These are phyloP conservation scores for Phyllosticta citrichinensis DNA, from an alignment of 2,329 filamentous ascomycete species.

Conservation along the genomic window DNA sequence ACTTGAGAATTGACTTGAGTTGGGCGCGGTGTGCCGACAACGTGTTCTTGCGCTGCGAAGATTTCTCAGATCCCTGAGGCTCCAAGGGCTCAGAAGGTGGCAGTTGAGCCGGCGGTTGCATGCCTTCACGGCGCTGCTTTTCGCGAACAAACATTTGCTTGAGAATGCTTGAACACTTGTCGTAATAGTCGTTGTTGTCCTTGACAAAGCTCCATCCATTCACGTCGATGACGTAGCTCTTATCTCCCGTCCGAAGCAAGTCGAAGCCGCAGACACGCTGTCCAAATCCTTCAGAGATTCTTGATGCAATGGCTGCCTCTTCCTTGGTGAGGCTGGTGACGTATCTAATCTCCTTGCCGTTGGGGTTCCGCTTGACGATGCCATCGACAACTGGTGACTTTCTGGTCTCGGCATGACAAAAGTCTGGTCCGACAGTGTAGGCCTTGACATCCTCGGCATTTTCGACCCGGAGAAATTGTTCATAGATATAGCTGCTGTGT, in stretches of 20 bases:
- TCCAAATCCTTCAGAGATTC: constrained; percentile 84
- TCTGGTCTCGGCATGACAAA: constrained; percentile 92
- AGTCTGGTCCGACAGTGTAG: constrained; percentile 87
- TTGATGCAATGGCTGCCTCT: constrained; percentile 77
- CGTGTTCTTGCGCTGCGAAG: constrained; percentile 24
- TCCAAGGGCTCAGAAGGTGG: not conserved
- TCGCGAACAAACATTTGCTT: constrained; percentile 82
- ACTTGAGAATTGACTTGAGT: constrained; percentile 52
- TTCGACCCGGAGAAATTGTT: constrained; percentile 92
- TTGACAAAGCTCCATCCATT: constrained; percentile 99
- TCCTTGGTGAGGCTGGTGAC: constrained; percentile 74
- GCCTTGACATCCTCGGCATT: constrained; percentile 98
- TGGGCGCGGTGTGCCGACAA: constrained; percentile 28
- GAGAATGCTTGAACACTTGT: constrained; percentile 77
- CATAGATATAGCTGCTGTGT: constrained; percentile 82
- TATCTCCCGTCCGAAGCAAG: constrained; percentile 73
- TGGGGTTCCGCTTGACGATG: constrained; percentile 87
- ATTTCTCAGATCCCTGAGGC: constrained; percentile 4
- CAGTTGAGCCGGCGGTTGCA: constrained; percentile 36
- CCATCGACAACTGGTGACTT: constrained; percentile 97
- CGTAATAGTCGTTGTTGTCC: constrained; percentile 97
- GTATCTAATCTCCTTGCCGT: constrained; percentile 94
- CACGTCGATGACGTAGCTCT: constrained; percentile 96
- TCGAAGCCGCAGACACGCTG: constrained; percentile 96
- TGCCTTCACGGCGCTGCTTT: constrained; percentile 50